Evolutionary conservation across 139 green algal genomes (phyloP).

Genomic region (Edaphochlamys debaryana): DNA sequence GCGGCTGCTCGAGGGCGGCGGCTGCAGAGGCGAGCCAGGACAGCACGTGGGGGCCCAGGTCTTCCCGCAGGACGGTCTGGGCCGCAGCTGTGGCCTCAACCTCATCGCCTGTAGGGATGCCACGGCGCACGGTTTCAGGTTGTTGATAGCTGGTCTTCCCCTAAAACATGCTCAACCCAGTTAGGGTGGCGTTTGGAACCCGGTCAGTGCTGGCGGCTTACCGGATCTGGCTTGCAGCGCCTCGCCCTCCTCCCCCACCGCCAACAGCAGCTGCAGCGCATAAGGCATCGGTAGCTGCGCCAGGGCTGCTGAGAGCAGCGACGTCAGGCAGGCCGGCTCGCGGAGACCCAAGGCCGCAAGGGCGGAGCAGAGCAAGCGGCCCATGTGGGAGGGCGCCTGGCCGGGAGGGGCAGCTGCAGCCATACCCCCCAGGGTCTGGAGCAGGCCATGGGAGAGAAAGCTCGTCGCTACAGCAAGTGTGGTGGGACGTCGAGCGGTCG

Average conservation of each 20-base stretch:
- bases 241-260: constrained; percentile 34
- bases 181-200: not conserved
- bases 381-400: not conserved
- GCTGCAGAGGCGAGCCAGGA: constrained; percentile 3
- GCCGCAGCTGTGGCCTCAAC: not conserved
- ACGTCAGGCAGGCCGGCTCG: not conserved
- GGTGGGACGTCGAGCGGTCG: not conserved
- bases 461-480: not conserved
- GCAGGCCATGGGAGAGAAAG: not conserved
- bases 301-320: constrained; percentile 5
- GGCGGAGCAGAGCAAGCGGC: not conserved
- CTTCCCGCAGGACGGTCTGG: constrained; percentile 4
- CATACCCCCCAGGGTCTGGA: not conserved
- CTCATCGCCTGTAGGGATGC: not conserved
- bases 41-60: constrained; percentile 8
- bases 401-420: not conserved
- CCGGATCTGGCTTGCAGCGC: not conserved
- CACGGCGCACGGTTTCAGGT: not conserved
- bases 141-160: too few species aligned
- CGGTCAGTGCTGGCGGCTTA: too few species aligned
- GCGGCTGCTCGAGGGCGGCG: not conserved
- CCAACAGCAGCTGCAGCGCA: constrained; percentile 11
- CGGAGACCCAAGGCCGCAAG: constrained; percentile 20
- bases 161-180: too few species aligned
- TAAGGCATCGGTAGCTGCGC: not conserved